Percentiles rank a stretch among this genome's conserved stretches.
phyloP scores from a whole-genome alignment of 169 alveolate genomes.

The Eimeria zaria region DNA sequence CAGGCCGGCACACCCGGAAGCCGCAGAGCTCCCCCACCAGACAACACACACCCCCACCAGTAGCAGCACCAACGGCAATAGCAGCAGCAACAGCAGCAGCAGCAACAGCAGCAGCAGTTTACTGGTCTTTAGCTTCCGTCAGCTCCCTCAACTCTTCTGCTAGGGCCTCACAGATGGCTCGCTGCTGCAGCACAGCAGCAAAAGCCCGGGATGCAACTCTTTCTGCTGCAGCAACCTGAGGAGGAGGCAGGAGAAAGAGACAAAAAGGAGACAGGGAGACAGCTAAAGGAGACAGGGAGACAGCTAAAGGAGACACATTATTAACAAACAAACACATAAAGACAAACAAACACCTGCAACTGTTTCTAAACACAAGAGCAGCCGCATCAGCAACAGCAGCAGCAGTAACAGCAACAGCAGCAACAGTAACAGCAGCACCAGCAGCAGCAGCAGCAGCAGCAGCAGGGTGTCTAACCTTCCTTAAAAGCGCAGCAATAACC shows the following conservation, averaged over 20 bases:
- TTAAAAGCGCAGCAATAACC: too few relatives aligned
- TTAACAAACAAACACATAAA: too few relatives aligned
- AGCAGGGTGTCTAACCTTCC: too few relatives aligned
- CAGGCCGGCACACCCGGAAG: too few relatives aligned
- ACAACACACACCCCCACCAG: neutral
- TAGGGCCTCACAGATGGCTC: neutral
- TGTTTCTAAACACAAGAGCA: neutral
- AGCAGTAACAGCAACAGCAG: neutral
- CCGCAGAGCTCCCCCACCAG: too few relatives aligned
- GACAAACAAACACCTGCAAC: neutral
- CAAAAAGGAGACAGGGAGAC: too few relatives aligned
- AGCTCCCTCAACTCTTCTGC: neutral
- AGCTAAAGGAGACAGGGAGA: too few relatives aligned
- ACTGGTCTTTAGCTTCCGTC: conserved; percentile 2
- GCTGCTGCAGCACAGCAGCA: conserved; percentile 26
- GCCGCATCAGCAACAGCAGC: neutral
- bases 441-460: too few relatives aligned
- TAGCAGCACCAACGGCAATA: neutral
- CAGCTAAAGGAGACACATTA: too few relatives aligned
- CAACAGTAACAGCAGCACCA: neutral
- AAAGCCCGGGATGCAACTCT: neutral
- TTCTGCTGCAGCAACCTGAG: neutral
- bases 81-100: conserved; percentile 35
- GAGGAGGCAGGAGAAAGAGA: too few relatives aligned
- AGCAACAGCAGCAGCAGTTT: neutral